Evolutionary conservation across 805 yeast species (phyloP).

Genomic region (Yamadazyma kitorensis): DNA sequence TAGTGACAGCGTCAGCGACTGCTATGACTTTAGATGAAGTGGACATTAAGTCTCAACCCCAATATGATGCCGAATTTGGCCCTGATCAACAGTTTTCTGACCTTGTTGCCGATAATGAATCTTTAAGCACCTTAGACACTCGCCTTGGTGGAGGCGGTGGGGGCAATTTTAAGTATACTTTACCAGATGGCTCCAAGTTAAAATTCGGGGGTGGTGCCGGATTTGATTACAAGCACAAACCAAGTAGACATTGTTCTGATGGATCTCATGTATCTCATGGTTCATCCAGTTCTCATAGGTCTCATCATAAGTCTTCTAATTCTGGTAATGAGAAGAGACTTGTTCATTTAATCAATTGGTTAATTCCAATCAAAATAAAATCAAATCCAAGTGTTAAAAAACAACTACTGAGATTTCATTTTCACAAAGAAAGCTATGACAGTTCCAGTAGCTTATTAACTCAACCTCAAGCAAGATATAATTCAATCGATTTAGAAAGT

Average conservation of each 20-base stretch:
- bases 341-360: conserved; percentile 8
- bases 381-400: conserved; percentile 6
- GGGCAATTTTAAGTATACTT: conserved; percentile 18
- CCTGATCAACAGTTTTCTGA: not conserved
- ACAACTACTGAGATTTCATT: conserved; percentile 9
- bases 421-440: conserved; percentile 4
- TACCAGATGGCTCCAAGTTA: conserved; percentile 21
- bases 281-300: not conserved
- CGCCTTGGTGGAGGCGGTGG: conserved; percentile 28
- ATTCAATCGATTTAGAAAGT: conserved; percentile 16
- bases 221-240: conserved; percentile 19
- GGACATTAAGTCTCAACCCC: conserved; percentile 1
- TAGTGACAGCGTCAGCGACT: conserved; percentile 24
- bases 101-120: conserved; percentile 8
- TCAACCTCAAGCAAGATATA: conserved; percentile 6
- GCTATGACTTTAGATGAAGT: conserved; percentile 16
- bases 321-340: conserved; percentile 1
- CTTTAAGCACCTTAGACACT: conserved; percentile 10
- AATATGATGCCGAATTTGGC: not conserved
- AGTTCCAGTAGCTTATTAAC: conserved; percentile 4
- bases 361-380: conserved; percentile 8
- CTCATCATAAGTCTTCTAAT: too few species aligned
- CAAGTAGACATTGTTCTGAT: not conserved
- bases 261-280: not conserved
- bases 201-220: conserved; percentile 30